phyloP scores from a whole-genome alignment of 2,329 filamentous ascomycete species.

The Leptographium lundbergii region DNA sequence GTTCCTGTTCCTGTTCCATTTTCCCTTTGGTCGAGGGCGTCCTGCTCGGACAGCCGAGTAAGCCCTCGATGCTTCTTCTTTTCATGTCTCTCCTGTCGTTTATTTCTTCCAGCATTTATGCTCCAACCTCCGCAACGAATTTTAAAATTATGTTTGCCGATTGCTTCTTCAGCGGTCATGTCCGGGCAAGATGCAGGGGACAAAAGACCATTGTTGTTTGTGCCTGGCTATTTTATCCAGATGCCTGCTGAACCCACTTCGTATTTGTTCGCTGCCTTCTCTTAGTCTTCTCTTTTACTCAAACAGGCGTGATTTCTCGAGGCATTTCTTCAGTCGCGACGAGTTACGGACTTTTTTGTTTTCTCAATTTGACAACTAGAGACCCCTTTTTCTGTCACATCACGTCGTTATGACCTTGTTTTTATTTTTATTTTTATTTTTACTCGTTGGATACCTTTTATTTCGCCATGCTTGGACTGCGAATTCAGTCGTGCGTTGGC shows the following conservation, averaged over 20 bases:
- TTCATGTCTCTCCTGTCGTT: neutral
- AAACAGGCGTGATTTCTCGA: slow-evolving; percentile 1
- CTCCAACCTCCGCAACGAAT: neutral
- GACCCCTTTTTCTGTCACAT: neutral
- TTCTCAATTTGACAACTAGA: neutral
- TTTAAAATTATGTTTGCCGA: slow-evolving; percentile 1
- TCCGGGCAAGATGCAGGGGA: neutral
- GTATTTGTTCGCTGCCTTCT: slow-evolving; percentile 1
- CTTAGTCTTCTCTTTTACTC: neutral
- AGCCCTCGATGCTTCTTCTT: neutral
- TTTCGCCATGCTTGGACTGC: neutral
- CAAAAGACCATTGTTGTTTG: neutral
- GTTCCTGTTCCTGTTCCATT: neutral
- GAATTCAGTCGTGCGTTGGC: neutral
- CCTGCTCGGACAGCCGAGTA: neutral
- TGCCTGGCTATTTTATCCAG: neutral
- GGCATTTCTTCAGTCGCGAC: neutral
- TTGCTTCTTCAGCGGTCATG: neutral
- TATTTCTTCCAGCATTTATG: neutral
- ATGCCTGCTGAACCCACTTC: neutral
- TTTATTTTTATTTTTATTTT: neutral
- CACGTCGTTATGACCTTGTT: neutral
- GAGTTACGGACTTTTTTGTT: neutral
- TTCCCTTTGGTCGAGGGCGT: neutral
- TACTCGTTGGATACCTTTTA: neutral